Evolutionary conservation across 495 filamentous ascomycete genomes (phyloP).

Genomic region (Aspergillus cavernicola): DNA sequence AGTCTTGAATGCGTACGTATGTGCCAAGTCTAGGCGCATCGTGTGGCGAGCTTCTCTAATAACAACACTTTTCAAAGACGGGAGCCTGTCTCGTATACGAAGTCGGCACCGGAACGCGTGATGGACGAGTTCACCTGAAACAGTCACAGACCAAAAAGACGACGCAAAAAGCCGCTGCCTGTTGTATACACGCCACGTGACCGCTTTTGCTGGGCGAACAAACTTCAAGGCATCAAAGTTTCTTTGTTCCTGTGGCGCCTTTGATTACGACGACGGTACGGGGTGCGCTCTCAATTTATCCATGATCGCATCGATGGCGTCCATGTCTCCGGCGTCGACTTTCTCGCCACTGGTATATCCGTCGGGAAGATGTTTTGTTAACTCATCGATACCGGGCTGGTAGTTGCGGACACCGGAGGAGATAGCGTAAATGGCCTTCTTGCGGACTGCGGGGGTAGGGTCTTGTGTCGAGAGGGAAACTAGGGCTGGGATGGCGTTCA

Average conservation of each 20-base stretch:
- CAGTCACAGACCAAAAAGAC: neutral
- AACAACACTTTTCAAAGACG: neutral
- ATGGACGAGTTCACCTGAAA: neutral
- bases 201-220: neutral
- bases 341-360: slow-evolving; percentile 54
- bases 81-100: neutral
- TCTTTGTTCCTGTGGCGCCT: neutral
- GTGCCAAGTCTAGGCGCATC: neutral
- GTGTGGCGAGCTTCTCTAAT: neutral
- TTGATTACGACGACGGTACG: slow-evolving; percentile 27
- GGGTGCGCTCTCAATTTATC: slow-evolving; percentile 56
- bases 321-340: slow-evolving; percentile 80
- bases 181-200: neutral
- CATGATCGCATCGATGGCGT: slow-evolving; percentile 71
- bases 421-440: slow-evolving; percentile 84
- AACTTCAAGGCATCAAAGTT: neutral
- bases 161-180: neutral
- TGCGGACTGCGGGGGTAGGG: slow-evolving; percentile 60
- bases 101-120: neutral
- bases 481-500: slow-evolving; percentile 67
- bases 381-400: slow-evolving; percentile 65
- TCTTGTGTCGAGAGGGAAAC: slow-evolving; percentile 61
- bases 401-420: slow-evolving; percentile 82
- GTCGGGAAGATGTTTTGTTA: slow-evolving; percentile 59
- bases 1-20: neutral